Percentiles rank a stretch among this genome's conserved stretches.
These are phyloP conservation scores for Erythrobasidium hasegawianum DNA, from an alignment of 1,284 basidiomycete genomes.

Conservation along the genomic window DNA sequence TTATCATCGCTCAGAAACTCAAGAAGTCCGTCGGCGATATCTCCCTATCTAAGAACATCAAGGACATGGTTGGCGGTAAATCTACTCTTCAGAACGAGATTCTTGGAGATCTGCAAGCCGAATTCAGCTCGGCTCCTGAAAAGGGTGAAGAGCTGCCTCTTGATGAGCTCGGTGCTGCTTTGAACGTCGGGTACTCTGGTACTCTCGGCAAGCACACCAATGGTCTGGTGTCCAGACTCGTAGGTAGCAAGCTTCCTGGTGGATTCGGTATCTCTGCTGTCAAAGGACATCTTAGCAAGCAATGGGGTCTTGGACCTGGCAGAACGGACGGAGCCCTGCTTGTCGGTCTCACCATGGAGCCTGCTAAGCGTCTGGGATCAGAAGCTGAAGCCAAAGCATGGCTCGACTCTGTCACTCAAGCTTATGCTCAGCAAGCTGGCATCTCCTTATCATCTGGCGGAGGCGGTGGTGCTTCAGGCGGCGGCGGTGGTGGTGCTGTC, in stretches of 20 bases:
- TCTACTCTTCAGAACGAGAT: slow-evolving; percentile 65
- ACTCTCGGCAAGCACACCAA: slow-evolving; percentile 93
- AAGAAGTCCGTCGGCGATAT: slow-evolving; percentile 91
- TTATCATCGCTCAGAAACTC: slow-evolving; percentile 93
- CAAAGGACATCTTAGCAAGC: slow-evolving; percentile 80
- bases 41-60: slow-evolving; percentile 90
- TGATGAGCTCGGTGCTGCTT: slow-evolving; percentile 85
- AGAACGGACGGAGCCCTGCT: slow-evolving; percentile 89
- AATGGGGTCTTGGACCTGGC: slow-evolving; percentile 85
- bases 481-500: slow-evolving; percentile 45
- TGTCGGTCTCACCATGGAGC: slow-evolving; percentile 85
- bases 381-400: slow-evolving; percentile 90
- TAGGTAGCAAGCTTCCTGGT: slow-evolving; percentile 96
- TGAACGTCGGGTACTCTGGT: slow-evolving; percentile 76
- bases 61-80: slow-evolving; percentile 96
- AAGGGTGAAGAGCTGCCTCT: slow-evolving; percentile 96
- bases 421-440: slow-evolving; percentile 81
- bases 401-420: slow-evolving; percentile 78
- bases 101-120: slow-evolving; percentile 46
- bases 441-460: slow-evolving; percentile 72
- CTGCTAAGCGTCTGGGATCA: slow-evolving; percentile 84
- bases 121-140: slow-evolving; percentile 73
- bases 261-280: slow-evolving; percentile 96
- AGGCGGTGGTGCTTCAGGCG: slow-evolving; percentile 52
- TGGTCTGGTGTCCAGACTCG: slow-evolving; percentile 82